Evolutionary conservation across 2,329 filamentous ascomycete species (phyloP), one percentile per base, ranked within the genome.

Genomic region (Sclerotinia subarctica): DNA sequence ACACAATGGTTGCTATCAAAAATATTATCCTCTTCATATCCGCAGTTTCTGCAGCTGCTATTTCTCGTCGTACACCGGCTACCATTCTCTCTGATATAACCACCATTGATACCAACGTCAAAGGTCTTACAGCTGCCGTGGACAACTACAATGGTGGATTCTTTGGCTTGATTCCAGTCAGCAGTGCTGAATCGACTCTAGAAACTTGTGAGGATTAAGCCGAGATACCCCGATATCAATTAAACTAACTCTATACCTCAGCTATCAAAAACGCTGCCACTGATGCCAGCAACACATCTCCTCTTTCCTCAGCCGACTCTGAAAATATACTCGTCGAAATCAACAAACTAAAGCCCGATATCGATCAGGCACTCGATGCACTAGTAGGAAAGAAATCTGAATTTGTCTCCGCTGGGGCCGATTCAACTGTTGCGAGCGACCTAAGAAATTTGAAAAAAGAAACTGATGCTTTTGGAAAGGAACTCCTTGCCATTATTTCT

Each of bases 41-140:
- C 11, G 64, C 70, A 46, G 66, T 68, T 17, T 57, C 69, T 52
- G 69, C 71, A 11, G 59, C 67, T 32, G 52, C 62, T 54, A 60
- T 73, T 17, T 49, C 46, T 17, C 69, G 69, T 42, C 68, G 69
- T 65, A 66, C 70, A 42, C 42, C 57, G 0, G 54, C 19, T 35
- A 69, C 64, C 3, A 68, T 72, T 32, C 67, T 70, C 11, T 53
- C 29, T 29, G 70, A 72, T 44, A 70, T 72, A 24, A 38, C 80
- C 51, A 82, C 81, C 10, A 79, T 83, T 72, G 80, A 81, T 38
- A 76, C 77, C 49, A 82, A 82, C 70, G 74, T 77, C 58, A 81
- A 80, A 68, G 81, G 82, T 24, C 83, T 82, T 62, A 82, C 82
- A 74, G 73, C 77, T 17, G 81, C 82, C 42, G 81, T 81, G 29